Evolutionary conservation across 768 basidiomycete genomes (phyloP), one percentile per base, ranked within the genome.

Genomic region (Mrakia blollopis): DNA sequence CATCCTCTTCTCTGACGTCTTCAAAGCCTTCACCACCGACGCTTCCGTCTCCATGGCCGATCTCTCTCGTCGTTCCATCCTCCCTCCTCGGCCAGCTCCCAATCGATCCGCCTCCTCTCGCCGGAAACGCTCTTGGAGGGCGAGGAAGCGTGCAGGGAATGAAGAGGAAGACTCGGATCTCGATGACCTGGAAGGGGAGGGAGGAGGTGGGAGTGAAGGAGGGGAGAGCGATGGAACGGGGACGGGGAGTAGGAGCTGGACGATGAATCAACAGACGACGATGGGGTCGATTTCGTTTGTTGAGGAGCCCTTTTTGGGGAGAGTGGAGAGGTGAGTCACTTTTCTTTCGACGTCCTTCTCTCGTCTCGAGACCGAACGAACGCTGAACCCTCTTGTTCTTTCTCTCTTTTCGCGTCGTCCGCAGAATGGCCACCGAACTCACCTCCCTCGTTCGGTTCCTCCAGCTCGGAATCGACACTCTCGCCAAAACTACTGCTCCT

Each of bases 1-100:
- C 65, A 37, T 68, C 18, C 65, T 68, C 65, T 68, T 68, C 37
- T 68, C 65, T 39, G 65, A 68, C 65, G 65, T 68, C 37, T 68
- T 68, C 39, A 39, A 16, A 35, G 65, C 65, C 65, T 68, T 68
- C 37, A 68, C 65, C 7, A 39, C 65, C 37, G 65, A 68, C 30
- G 32, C 63, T 14, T 37, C 32, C 65, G 25, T 39, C 37, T 37
- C 5, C 65, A 6, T 39, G 3, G 65, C 21, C 65, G 35, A 68
- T 25, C 32, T 39, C 25, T 37, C 65, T 13, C 35, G 25, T 13
- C 65, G 65, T 21, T 68, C 65, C 25, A 37, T 68, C 39, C 25
- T 68, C 39, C 65, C 35, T 16, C 65, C 39, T 3, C 63, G 63
- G 2, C 25, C 47, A 50, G 57, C 28, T n/a, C 57, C 23, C 23